Base-by-base conservation (phyloP, 2,329 filamentous ascomycete genomes). In the Zymoseptoria crescenta region DNA sequence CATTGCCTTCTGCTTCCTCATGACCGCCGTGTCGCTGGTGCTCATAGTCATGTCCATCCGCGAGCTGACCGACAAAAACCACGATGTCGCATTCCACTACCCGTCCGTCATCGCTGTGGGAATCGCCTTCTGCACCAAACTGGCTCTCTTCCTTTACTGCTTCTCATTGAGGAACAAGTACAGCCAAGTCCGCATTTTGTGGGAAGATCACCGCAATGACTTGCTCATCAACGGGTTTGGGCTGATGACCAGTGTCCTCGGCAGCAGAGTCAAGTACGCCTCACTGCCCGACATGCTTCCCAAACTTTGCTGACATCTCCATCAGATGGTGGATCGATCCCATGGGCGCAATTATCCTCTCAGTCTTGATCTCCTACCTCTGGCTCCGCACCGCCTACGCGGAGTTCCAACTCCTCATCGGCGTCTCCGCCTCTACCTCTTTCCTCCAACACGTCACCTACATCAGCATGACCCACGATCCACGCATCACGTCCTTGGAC, bases 141-240 rank as follows among this genome's bases (percentile, higher is more conserved):
- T 97, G 16, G 70, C 68, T 4, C 81, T 97, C 0, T 97, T 96
- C 74, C 68, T 95, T 27, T 97, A 96, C 78, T 97, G 94, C 77
- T 97, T 88, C 85, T 85, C 89, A 4, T 76, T 97, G 68, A 87
- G 93, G 66, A 87, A 96, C 77, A 89, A 90, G 69, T 96, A 97
- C 78, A 91, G 86, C 61, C 92, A 96, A 74, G 85, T 96, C 64
- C 84, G 88, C 59, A 96, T 96, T 71, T 79, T 97, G 13, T 96
- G 91, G 92, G 89, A 96, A 74, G 93, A 97, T 70, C 94, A 99
- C 77, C 87, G 94, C 62, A 99, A 99, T 71, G 94, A 99, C 71
- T 80, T 99, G n/a, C 81, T 96, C 68, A 91, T 99, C 81, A 99
- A 97, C 73, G 91, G 91, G 88, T 96, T 57, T 79, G 80, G 61